Conservation (phyloP, 179 eudicot genomes). For the Silene noctiflora region DNA sequence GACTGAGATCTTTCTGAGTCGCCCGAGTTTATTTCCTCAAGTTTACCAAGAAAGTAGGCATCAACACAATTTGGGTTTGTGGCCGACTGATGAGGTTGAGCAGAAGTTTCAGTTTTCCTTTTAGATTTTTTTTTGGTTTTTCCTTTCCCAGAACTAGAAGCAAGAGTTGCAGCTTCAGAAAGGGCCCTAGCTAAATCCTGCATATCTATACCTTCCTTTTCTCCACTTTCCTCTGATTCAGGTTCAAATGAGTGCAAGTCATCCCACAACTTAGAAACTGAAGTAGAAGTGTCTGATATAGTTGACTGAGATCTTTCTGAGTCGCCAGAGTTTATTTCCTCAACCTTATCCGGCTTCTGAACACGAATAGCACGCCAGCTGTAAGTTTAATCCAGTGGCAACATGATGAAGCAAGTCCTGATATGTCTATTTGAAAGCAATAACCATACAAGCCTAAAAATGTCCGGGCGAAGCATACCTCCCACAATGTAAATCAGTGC, state of each 20-base stretch:
- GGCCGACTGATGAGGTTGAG: conserved; percentile 26
- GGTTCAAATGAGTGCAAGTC: conserved; percentile 47
- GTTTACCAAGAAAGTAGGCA: conserved; percentile 47
- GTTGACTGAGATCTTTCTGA: conserved; percentile 25
- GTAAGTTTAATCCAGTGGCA: conserved; percentile 25
- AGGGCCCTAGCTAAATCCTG: conserved; percentile 72
- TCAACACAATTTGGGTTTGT: conserved; percentile 31
- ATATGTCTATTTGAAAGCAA: not conserved
- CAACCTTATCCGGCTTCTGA: conserved; percentile 48
- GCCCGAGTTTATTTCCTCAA: no score
- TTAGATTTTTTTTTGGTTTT: conserved; percentile 23
- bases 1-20: no score
- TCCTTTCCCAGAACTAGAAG: conserved; percentile 43
- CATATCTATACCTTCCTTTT: conserved; percentile 50
- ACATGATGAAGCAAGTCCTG: conserved; percentile 12
- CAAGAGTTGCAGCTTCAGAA: conserved; percentile 58
- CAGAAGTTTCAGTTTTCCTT: conserved; percentile 25
- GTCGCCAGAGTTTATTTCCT: conserved; percentile 22
- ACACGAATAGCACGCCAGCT: conserved; percentile 87
- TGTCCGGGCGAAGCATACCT: conserved; percentile 39
- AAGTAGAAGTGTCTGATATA: conserved; percentile 30
- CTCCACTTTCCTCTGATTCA: conserved; percentile 36
- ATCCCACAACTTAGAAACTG: conserved; percentile 37
- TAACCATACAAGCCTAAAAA: not conserved
- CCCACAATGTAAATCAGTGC: conserved; percentile 53